Evolutionary conservation across 176 grass and related monocot genomes (phyloP), one percentile per base, ranked within the genome.

Genomic region (Luzula sylvatica): DNA sequence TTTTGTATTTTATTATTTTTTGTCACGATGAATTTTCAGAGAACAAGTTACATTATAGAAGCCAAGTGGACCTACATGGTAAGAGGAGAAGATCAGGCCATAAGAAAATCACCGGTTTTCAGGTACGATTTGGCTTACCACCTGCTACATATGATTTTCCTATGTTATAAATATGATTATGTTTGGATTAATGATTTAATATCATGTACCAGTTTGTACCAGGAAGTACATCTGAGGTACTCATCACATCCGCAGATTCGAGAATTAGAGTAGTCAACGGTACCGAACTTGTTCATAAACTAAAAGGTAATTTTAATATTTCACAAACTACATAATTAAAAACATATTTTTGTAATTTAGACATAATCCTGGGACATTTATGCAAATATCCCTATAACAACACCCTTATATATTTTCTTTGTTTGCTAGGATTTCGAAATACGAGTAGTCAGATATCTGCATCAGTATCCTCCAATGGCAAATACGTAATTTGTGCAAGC

Each of bases 91-190:
- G 86, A 55, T 98, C 86, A 27, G 77, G 74, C 55, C 85, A 90
- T 64, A 90, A 87, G 82, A 98, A 98, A 77, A 92, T 98, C 30
- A 98, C 93, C 43, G 93, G 93, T 24, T 98, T 98, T 69, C 81
- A 98, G 93, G 93, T 98, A 72, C 26, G n/a, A n/a, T n/a, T n/a
- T n/a, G n/a, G n/a, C n/a, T n/a, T n/a, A 23, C 52, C 54, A 22
- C 59, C 75, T 13, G 5, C 14, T 27, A 23, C 19, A 1, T 20
- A 42, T 58, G 20, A 68, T 54, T 68, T 53, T 62, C 0, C 50
- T 44, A n/a, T n/a, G n/a, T n/a, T n/a, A n/a, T n/a, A n/a, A n/a
- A n/a, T n/a, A n/a, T n/a, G 9, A 44, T 13, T 18, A 27, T 26
- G 24, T 53, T 65, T 24, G 12, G 32, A 66, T n/a, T n/a, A 6